phyloP scores from a whole-genome alignment of 306 rosid genomes.

The Sechiopsis laciniata region DNA sequence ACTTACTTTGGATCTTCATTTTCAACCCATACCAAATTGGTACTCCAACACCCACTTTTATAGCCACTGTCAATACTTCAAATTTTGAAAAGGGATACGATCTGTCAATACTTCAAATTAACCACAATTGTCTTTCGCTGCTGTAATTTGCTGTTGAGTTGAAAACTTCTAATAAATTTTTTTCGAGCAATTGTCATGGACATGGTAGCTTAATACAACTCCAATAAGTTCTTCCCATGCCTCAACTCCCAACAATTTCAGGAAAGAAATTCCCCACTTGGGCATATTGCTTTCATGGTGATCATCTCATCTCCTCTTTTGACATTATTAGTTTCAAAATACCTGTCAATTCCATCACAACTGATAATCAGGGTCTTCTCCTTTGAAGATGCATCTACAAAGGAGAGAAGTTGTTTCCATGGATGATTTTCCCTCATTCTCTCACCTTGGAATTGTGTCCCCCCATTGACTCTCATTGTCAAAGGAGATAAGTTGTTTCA shows the following conservation, averaged over 20 bases:
- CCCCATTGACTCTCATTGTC: background rate
- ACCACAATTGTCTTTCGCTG: background rate
- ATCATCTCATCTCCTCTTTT: background rate
- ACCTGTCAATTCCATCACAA: background rate
- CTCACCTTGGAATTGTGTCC: background rate
- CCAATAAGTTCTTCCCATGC: background rate
- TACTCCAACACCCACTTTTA: background rate
- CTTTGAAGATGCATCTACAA: background rate
- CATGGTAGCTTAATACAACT: background rate
- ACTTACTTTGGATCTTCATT: background rate
- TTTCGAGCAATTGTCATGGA: background rate
- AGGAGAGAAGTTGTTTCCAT: background rate
- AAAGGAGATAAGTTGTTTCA: too few species aligned
- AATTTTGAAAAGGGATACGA: too few species aligned
- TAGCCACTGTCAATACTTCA: background rate
- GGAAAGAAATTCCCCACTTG: conserved; percentile 1
- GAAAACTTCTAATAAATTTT: background rate
- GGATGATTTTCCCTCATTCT: background rate
- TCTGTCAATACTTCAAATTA: background rate
- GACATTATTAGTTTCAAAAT: background rate
- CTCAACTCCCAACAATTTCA: background rate
- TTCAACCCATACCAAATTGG: background rate
- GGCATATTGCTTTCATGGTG: background rate
- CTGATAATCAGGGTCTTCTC: background rate
- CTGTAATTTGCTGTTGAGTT: background rate